Percentiles rank a stretch among this genome's conserved stretches.
Evolutionary conservation across 257 asterid species (phyloP).

Genomic region (Leptodermis oblonga): DNA sequence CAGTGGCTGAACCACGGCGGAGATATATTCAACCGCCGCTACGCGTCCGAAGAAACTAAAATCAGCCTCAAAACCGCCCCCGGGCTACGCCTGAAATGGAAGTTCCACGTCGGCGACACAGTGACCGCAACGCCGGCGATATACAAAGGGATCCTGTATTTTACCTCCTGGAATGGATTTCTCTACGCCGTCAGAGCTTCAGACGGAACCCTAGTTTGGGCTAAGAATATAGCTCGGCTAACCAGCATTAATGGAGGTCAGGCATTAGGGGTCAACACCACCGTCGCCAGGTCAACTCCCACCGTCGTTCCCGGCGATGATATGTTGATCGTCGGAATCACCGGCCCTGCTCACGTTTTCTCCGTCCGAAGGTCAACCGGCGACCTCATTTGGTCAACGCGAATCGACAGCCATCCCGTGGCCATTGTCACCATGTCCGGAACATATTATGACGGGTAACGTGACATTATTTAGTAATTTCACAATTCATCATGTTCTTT

Average conservation of each 20-base stretch:
- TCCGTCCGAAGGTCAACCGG: conserved; percentile 40
- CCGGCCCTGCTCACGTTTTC: conserved; percentile 46
- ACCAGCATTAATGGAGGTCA: conserved; percentile 25
- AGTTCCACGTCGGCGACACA: not conserved
- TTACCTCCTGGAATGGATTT: not conserved
- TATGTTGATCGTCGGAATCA: conserved; percentile 32
- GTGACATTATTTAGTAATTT: too few relatives aligned
- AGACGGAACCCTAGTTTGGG: not conserved
- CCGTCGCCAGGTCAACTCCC: conserved; percentile 43
- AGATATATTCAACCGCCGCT: not conserved
- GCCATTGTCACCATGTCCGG: conserved; percentile 59
- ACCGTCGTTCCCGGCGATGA: conserved; percentile 34
- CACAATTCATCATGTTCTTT: too few relatives aligned
- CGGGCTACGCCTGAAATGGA: not conserved
- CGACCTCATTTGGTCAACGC: conserved; percentile 39
- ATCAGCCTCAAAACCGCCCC: not conserved
- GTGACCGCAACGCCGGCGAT: not conserved
- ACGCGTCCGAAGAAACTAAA: not conserved
- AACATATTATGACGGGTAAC: conserved; percentile 40
- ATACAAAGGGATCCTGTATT: not conserved
- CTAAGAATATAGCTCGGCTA: not conserved
- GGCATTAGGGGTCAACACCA: conserved; percentile 8
- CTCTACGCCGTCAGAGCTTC: not conserved
- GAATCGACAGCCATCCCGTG: conserved; percentile 38
- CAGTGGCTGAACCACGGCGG: conserved; percentile 1